Base-by-base conservation (phyloP, 352 stramenopile genomes). In the Phytophthora aleatoria region DNA sequence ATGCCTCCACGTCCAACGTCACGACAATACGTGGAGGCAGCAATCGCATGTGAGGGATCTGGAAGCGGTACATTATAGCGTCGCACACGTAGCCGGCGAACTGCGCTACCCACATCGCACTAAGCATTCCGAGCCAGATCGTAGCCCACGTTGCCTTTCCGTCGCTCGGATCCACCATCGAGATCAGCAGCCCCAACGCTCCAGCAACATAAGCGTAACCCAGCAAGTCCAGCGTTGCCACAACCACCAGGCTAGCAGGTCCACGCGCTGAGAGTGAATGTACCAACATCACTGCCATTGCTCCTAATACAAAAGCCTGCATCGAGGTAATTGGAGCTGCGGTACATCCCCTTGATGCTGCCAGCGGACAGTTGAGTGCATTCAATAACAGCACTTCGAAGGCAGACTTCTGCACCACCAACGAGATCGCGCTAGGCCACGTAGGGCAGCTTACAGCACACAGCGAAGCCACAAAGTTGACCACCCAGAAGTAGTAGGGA, bases 21-120 rank as follows among this genome's bases (percentile, higher is more conserved):
- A 87, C 65, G 27, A 79, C 69, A 38, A 87, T 64, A 5, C 71
- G 74, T 9, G 64, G 50, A 11, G 81, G 81, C 15, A 90, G 57
- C 8, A 90, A 20, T 9, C 73, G 69, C 58, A 69, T 64, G 43
- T 79, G 80, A 16, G 44, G 57, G 44, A 87, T 50, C 26, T 83
- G 76, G 44, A 85, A 80, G 41, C 76, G 76, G 44, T 72, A 87
- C 64, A 89, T 85, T 35, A 89, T 47, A 6, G 69, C 73, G 35
- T 87, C 74, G 48, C 80, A 89, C 24, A 56, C 57, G 47, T 79
- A 79, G n/a, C 65, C 76, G 12, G 74, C 76, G 24, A 85, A 56
- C 57, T 85, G 73, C 1, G 74, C 78, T 5, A 72, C 60, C 76
- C 74, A 85, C 30, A 83, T 73, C 5, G 82, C 68, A 28, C 61